Evolutionary conservation across 2,329 filamentous ascomycete species (phyloP), one percentile per base, ranked within the genome.

Genomic region (Fusarium sp.): DNA sequence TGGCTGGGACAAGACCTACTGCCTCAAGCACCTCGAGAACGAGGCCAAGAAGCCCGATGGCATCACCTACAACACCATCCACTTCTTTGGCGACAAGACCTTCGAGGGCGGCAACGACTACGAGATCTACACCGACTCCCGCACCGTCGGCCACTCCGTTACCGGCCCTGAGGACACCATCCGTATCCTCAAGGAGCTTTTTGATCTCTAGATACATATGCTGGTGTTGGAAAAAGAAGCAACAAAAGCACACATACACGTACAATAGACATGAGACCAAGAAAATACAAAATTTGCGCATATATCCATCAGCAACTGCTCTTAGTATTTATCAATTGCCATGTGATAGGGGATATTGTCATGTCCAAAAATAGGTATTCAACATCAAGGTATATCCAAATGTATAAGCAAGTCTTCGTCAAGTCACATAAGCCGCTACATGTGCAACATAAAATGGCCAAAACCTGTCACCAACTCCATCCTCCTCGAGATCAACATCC

Each of bases 1-100:
- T 3, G 97, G 97, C 80, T 99, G 97, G 97, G 97, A 99, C 87
- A 99, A 98, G 91, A 98, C 94, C 11, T 99, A 98, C 89, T 98
- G 95, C 86, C 88, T 98, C 76, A 87, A 90, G 78, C 95, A 98
- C 84, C 87, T 98, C 71, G 94, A 97, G 86, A 89, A 89, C 73
- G 95, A 98, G 83, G 92, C 93, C 73, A 86, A 89, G 85, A 87
- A 89, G 82, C 87, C 89, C 45, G 92, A 90, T 79, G 92, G 93
- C 72, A 87, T 97, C 73, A 86, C 91, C 27, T 98, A 96, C 88
- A 94, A 91, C 77, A 96, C 90, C 52, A 93, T 98, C 78, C 97
- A 98, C 88, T 98, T 98, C 90, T 99, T 98, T 80, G 97, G 97
- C 75, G 97, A 99, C 89, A 99, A 98, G 92, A 94, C 94, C 30